phyloP scores from a whole-genome alignment of 129 eudicot genomes.

The Ambrosia artemisiifolia region DNA sequence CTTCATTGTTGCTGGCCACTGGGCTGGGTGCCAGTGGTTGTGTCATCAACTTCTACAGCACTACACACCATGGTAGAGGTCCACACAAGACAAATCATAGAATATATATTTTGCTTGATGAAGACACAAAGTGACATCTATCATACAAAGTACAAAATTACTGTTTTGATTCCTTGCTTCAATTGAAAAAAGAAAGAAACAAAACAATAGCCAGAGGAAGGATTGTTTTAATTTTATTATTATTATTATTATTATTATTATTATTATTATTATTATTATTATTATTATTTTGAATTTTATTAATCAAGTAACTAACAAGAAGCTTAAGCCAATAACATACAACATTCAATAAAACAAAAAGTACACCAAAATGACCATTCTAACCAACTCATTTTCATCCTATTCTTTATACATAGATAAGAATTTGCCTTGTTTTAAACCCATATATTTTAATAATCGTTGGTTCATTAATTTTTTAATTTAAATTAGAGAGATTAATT shows the following conservation, averaged over 20 bases:
- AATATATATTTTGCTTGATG: constrained; percentile 1
- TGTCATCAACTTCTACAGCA: constrained; percentile 12
- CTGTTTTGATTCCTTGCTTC: constrained; percentile 9
- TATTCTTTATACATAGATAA: too few species aligned
- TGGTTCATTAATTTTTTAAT: neutral
- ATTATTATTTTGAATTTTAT: too few species aligned
- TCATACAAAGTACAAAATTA: constrained; percentile 9
- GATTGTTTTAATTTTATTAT: neutral
- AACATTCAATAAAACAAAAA: too few species aligned
- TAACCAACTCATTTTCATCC: too few species aligned
- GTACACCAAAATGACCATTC: too few species aligned
- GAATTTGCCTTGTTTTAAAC: neutral
- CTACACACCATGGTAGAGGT: constrained; percentile 2
- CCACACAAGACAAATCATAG: constrained; percentile 14
- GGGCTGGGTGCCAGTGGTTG: too few species aligned
- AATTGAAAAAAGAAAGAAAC: constrained; percentile 15
- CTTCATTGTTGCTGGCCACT: too few species aligned
- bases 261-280: too few species aligned
- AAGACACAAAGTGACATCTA: constrained; percentile 19
- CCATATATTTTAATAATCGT: neutral
- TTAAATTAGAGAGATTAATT: neutral
- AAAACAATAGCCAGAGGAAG: constrained; percentile 12
- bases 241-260: too few species aligned
- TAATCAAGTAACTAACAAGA: too few species aligned
- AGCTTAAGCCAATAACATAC: too few species aligned